Conservation (phyloP, 1,284 basidiomycete genomes). For the Ganoderma sinense region DNA sequence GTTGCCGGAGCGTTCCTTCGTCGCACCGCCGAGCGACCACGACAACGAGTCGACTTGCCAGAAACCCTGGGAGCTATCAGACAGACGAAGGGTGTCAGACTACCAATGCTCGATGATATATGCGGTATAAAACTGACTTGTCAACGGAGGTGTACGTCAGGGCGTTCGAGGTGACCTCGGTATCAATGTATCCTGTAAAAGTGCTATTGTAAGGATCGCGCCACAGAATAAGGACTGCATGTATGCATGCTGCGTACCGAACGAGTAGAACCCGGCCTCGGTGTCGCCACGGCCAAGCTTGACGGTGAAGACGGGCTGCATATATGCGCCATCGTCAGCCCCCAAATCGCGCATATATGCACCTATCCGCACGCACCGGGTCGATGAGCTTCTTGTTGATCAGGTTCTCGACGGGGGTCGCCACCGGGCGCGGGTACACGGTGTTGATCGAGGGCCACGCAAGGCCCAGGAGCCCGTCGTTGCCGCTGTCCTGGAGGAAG, state of each 20-base stretch:
- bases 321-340: not conserved
- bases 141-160: slow-evolving; percentile 39
- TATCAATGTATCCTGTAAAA: slow-evolving; percentile 40
- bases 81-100: not conserved
- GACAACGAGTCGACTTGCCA: slow-evolving; percentile 43
- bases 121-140: slow-evolving; percentile 32
- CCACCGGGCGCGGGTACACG: slow-evolving; percentile 40
- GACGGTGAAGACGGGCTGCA: slow-evolving; percentile 42
- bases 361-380: slow-evolving; percentile 24
- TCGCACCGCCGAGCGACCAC: slow-evolving; percentile 38
- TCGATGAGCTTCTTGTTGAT: slow-evolving; percentile 42
- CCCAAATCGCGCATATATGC: not conserved
- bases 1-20: slow-evolving; percentile 38
- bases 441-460: slow-evolving; percentile 47
- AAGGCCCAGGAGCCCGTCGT: slow-evolving; percentile 46
- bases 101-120: not conserved
- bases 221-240: not conserved
- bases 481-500: slow-evolving; percentile 45
- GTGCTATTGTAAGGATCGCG: not conserved
- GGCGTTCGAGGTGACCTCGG: slow-evolving; percentile 37
- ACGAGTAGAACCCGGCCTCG: slow-evolving; percentile 46
- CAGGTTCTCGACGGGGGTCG: slow-evolving; percentile 48
- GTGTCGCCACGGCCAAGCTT: slow-evolving; percentile 40
- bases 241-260: slow-evolving; percentile 33
- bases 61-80: slow-evolving; percentile 42